Base-by-base conservation (phyloP, 164 flowering plant genomes). In the Nelumbo lutea region DNA sequence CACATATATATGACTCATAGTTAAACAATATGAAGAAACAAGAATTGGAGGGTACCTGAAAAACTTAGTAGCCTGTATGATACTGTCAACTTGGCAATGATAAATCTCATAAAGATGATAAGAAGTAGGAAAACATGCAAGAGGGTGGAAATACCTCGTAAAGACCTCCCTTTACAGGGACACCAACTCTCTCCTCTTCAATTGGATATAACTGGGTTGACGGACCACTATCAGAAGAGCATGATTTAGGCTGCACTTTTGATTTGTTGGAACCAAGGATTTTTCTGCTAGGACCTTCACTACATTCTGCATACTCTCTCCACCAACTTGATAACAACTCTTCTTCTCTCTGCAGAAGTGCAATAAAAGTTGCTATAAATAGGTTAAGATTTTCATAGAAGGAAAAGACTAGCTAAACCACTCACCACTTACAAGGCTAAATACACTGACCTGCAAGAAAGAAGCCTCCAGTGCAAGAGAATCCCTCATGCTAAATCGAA, bases 171-270 rank as follows among this genome's bases (percentile, higher is more conserved):
- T 96, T 96, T 2, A 96, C 98, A 73, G 99, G 98, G 41, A 93
- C 99, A 56, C 99, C 99, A 80, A 96, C 97, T 78, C 97, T 85
- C 77, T 96, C 99, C 78, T 89, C 94, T 75, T 93, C 98, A 65
- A 70, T 66, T 69, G 78, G 77, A 76, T 70, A 79, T 38, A 76
- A 67, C 63, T 79, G 60, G 11, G 72, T 64, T 75, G 88, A 68
- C 68, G n/a, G 48, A 74, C 66, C 69, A 73, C 42, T 70, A 47
- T 81, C 86, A 41, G 79, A 68, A 72, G 82, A 63, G 58, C 69
- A 64, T 66, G 65, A 51, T 63, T 70, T 71, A 42, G 48, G 13
- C 61, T 62, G 68, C 9, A 56, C n/a, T 75, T 77, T 85, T 47
- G 66, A 38, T 61, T 78, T 76, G 53, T 66, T 71, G 6, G 84